These are phyloP conservation scores for Arthrobotrys entomopaga DNA, from an alignment of 2,329 filamentous ascomycete genomes.

Conservation along the genomic window DNA sequence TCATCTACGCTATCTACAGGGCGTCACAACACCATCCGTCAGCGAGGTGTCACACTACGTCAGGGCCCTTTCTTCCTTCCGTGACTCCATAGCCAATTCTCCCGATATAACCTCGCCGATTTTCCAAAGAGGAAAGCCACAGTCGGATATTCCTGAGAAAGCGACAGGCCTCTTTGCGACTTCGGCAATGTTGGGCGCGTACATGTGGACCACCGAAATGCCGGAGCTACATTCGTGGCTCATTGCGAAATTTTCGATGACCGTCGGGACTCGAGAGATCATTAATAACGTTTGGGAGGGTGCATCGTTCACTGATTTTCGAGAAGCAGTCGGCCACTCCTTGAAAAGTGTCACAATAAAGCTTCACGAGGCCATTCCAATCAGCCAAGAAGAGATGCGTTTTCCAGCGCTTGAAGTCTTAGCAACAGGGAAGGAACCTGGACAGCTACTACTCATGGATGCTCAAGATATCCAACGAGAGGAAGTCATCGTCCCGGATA, in stretches of 20 bases:
- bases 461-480: neutral
- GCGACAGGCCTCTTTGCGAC: conserved; percentile 26
- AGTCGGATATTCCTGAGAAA: neutral
- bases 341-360: conserved; percentile 11
- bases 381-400: neutral
- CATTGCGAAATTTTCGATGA: conserved; percentile 36
- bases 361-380: neutral
- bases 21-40: conserved; percentile 27
- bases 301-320: conserved; percentile 24
- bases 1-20: conserved; percentile 32
- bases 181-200: conserved; percentile 33
- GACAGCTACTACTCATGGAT: conserved; percentile 6
- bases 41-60: conserved; percentile 46
- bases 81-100: conserved; percentile 10
- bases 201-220: conserved; percentile 38
- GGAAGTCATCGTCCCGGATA: neutral
- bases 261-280: conserved; percentile 34
- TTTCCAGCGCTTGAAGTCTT: conserved; percentile 32
- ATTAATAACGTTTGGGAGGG: conserved; percentile 18
- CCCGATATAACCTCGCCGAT: neutral
- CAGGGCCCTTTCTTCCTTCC: conserved; percentile 27
- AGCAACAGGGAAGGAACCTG: conserved; percentile 56
- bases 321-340: conserved; percentile 26
- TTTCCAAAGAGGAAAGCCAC: neutral
- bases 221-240: conserved; percentile 36